Conservation (phyloP, 768 basidiomycete genomes). For the Leccinum aurantiacum region DNA sequence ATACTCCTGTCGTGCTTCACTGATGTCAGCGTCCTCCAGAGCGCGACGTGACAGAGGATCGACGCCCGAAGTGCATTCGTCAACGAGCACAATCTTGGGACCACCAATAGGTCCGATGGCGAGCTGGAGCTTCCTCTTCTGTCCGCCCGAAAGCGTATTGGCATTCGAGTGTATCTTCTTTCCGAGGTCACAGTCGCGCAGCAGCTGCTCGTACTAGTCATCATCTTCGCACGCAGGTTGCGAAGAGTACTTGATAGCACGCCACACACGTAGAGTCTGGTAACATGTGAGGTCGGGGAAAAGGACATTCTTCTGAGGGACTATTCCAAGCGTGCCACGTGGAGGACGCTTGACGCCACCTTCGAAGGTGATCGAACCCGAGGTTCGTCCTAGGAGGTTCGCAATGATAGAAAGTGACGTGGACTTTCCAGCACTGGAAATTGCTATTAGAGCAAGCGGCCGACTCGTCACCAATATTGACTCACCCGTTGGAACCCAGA, state of each 20-base stretch:
- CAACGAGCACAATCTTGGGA: constrained; percentile 64
- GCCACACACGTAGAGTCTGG: constrained; percentile 73
- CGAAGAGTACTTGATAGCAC: constrained; percentile 30
- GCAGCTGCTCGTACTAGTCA: constrained; percentile 28
- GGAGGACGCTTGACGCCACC: constrained; percentile 54
- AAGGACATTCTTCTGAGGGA: constrained; percentile 82
- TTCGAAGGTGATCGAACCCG: constrained; percentile 56
- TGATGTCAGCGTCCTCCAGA: constrained; percentile 73
- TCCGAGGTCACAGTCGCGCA: constrained; percentile 72
- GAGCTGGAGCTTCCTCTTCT: constrained; percentile 82
- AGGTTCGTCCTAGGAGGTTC: constrained; percentile 56
- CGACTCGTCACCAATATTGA: not conserved
- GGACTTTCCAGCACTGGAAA: constrained; percentile 70
- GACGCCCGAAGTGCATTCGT: constrained; percentile 77
- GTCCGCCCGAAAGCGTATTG: constrained; percentile 69
- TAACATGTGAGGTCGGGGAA: constrained; percentile 74
- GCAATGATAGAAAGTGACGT: constrained; percentile 68
- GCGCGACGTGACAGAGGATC: constrained; percentile 77
- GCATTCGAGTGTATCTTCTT: constrained; percentile 68
- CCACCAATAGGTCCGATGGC: constrained; percentile 79
- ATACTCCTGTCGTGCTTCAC: constrained; percentile 67
- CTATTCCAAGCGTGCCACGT: constrained; percentile 70
- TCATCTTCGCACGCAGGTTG: too few species aligned
- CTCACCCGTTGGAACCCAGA: constrained; percentile 67
- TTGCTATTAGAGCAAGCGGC: constrained; percentile 3